Evolutionary conservation across 2,329 filamentous ascomycete genomes (phyloP).

Genomic region (Colletotrichum sp.): DNA sequence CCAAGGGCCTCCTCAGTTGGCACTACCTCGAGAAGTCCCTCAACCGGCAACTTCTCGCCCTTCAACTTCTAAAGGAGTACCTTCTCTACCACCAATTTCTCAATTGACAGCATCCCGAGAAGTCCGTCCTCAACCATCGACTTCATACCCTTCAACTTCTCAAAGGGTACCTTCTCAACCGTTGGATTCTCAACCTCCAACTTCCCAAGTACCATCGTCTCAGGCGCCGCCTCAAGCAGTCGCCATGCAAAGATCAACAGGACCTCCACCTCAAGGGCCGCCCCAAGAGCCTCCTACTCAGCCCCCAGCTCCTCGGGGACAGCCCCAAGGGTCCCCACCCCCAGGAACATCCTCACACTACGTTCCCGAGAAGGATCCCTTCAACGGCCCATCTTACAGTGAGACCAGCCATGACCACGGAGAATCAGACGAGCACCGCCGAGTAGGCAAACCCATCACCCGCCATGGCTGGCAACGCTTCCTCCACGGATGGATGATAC

Average conservation of each 20-base stretch:
- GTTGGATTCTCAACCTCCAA: not conserved
- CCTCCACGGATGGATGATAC: not conserved
- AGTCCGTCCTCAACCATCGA: not conserved
- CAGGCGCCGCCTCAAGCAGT: not conserved
- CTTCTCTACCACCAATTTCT: not conserved
- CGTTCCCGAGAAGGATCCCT: not conserved
- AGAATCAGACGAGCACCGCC: not conserved
- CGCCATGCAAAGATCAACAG: not conserved
- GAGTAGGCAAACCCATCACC: not conserved
- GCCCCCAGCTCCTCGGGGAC: not conserved
- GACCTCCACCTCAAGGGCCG: not conserved
- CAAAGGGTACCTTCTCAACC: not conserved
- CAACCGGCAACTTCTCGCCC: not conserved
- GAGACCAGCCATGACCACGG: not conserved
- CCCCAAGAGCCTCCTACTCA: not conserved
- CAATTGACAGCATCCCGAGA: not conserved
- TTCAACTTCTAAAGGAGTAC: not conserved
- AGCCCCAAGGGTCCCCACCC: not conserved
- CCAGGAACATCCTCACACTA: not conserved
- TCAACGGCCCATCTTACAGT: not conserved
- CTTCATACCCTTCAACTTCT: not conserved
- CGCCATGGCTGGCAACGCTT: not conserved
- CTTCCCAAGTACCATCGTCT: not conserved
- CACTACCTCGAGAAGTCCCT: not conserved
- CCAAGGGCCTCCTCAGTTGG: not conserved